A percentile compares a stretch with the other conserved stretches of the same genome.
These are phyloP conservation scores for Lasiodiplodia sp. DNA, from an alignment of 2,329 filamentous ascomycete genomes.

Conservation along the genomic window DNA sequence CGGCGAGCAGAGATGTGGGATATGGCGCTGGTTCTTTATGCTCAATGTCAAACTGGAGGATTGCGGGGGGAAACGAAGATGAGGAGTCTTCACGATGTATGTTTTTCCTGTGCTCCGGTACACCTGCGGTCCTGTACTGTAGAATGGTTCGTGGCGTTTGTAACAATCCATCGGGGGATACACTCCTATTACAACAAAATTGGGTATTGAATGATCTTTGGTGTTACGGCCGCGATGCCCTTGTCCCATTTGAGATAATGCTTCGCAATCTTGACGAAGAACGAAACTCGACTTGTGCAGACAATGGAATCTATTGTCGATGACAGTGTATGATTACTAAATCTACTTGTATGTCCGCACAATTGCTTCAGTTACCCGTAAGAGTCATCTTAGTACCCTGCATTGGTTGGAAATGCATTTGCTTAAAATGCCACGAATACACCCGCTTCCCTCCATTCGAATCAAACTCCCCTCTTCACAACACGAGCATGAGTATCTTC, in stretches of 20 bases:
- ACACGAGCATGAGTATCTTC: not conserved
- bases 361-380: not conserved
- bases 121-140: not conserved
- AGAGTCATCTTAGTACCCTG: not conserved
- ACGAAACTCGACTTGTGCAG: not conserved
- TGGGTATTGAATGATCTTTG: not conserved
- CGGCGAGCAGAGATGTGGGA: conserved; percentile 16
- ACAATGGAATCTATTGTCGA: no score
- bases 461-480: not conserved
- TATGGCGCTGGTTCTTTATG: conserved; percentile 7
- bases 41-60: not conserved
- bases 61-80: not conserved
- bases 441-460: not conserved
- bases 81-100: not conserved
- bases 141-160: not conserved
- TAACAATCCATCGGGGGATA: not conserved
- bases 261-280: no score
- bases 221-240: no score
- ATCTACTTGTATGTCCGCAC: no score
- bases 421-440: not conserved
- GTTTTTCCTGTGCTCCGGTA: not conserved
- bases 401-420: not conserved
- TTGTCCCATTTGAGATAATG: no score
- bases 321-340: no score
- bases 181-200: not conserved